Base-by-base conservation (phyloP, 768 basidiomycete genomes). In the Phlegmacium glaucopus region DNA sequence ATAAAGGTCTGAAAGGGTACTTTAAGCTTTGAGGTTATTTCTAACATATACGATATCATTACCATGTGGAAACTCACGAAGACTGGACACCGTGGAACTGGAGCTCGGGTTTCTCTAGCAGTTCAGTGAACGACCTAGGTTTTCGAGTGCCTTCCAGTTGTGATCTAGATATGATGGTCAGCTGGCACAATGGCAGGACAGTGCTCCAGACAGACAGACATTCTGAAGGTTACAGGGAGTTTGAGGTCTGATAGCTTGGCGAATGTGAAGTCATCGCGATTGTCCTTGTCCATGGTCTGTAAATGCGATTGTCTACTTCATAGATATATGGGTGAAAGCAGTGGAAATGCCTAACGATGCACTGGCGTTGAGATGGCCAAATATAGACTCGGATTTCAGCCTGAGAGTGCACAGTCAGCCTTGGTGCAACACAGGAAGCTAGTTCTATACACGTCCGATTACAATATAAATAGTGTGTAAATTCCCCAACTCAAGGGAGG, bases 221-320 rank as follows among this genome's bases (percentile, higher is more conserved):
- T 88, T 61, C 90, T 80, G 60, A 93, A 83, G 9, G 93, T 92
- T 9, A 95, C 80, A 2, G 89, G 90, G 7, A 90, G 66, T 63
- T 90, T 94, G 50, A 96, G 77, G 64, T 94, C 90, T 45, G 88
- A 89, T 15, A 94, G 80, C 62, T 87, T 87, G 6, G 92, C 94
- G 61, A 95, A 96, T 2, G 91, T 93, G 58, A 94, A 91, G 64
- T 96, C 93, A 57, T 93, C 89, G 29, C 87, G 75, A 59, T 82
- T 71, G 58, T 77, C 77, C 52, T 77, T 77, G 58, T 79, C 77
- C 77, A 79, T 78, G 36, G 42, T 48, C 18, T 11, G 11, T 36
- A 16, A 15, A 22, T 22, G 22, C 22, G 22, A 22, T 22, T 22
- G 22, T 22, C 22, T 5, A 22, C 22, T 26, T 26, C 36, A 45